Conservation (phyloP, 2,329 filamentous ascomycete genomes). For the Fusarium drepaniforme region DNA sequence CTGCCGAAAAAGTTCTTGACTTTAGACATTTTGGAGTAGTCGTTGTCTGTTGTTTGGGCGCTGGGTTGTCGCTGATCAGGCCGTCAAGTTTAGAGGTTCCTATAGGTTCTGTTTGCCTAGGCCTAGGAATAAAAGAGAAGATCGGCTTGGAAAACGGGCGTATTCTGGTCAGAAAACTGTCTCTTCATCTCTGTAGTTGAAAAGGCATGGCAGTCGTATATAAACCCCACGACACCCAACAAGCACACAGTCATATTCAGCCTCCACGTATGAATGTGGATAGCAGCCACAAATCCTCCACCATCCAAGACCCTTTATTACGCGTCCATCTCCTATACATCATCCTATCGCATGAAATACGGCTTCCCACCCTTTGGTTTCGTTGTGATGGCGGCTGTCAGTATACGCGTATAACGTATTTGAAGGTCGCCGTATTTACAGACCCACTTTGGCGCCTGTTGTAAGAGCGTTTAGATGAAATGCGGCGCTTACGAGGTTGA, state of each 20-base stretch:
- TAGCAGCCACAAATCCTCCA: neutral
- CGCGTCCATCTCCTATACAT: neutral
- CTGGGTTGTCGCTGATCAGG: neutral
- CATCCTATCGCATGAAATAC: conserved; percentile 1
- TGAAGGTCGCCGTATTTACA: neutral
- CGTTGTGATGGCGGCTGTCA: neutral
- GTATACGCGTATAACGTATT: conserved; percentile 13
- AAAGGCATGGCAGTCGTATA: neutral
- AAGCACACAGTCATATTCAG: neutral
- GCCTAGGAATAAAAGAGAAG: neutral
- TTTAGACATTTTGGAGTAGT: conserved; percentile 3
- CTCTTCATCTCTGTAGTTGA: neutral
- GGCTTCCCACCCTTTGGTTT: neutral
- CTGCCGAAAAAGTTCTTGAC: conserved; percentile 22
- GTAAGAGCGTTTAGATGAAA: neutral
- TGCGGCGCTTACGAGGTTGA: neutral
- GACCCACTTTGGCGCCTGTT: neutral
- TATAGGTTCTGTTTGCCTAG: neutral
- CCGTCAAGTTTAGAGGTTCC: neutral
- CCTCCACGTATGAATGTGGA: conserved; percentile 4
- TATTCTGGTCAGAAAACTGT: neutral
- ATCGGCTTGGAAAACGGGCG: neutral
- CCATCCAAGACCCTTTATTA: neutral
- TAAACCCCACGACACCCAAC: neutral
- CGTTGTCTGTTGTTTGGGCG: neutral